These are phyloP conservation scores for Agrocybe praecox DNA, from an alignment of 768 basidiomycete genomes.

Conservation along the genomic window DNA sequence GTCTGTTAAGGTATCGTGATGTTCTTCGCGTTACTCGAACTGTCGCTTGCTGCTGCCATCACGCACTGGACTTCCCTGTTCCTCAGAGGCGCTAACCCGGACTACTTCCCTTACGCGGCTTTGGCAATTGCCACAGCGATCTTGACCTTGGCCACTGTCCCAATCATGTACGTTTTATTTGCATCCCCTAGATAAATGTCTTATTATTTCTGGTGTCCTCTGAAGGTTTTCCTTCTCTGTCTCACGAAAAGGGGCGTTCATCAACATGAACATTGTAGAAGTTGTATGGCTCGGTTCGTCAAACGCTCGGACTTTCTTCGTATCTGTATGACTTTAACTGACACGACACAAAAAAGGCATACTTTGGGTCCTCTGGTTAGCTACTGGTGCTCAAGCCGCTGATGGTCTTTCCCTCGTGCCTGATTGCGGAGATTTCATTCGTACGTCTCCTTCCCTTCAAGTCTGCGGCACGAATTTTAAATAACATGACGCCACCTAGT, in stretches of 20 bases:
- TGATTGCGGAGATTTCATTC: neutral
- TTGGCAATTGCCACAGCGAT: slow-evolving; percentile 10
- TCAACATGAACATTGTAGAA: slow-evolving; percentile 42
- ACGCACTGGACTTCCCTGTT: slow-evolving; percentile 9
- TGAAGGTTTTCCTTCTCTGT: slow-evolving; percentile 35
- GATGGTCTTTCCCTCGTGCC: neutral
- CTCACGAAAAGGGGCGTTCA: slow-evolving; percentile 34
- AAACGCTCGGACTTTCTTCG: neutral
- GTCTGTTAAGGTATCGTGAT: neutral
- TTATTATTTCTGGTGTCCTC: neutral
- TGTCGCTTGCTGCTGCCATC: slow-evolving; percentile 21
- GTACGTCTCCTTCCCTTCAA: neutral
- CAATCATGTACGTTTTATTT: slow-evolving; percentile 32
- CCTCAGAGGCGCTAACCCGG: neutral
- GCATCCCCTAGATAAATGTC: neutral
- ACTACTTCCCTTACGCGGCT: slow-evolving; percentile 10
- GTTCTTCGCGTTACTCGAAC: neutral
- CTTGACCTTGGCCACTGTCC: slow-evolving; percentile 40
- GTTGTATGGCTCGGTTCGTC: slow-evolving; percentile 36
- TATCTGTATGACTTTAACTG: neutral
- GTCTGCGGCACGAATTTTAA: too few relatives aligned
- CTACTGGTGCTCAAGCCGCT: neutral
- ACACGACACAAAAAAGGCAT: neutral
- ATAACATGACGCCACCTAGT: too few relatives aligned
- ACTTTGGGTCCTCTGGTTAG: neutral